A percentile compares a stretch with the other conserved stretches of the same genome.
phyloP scores from a whole-genome alignment of 257 asterid species.

The Solanum pinnatisectum region DNA sequence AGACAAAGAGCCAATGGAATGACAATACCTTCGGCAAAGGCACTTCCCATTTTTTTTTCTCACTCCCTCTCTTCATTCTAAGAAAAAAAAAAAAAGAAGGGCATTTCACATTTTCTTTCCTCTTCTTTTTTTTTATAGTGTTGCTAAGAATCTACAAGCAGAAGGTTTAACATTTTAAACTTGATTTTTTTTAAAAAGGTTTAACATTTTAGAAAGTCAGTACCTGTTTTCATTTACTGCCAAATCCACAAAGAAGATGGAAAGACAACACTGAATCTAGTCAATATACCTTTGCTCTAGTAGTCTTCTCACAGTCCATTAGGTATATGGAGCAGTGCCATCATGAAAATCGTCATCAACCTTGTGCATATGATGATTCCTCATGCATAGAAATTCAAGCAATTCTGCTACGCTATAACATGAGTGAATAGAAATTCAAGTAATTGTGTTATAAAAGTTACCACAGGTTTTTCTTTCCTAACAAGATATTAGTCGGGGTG shows the following conservation, averaged over 20 bases:
- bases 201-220: not conserved
- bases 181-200: not conserved
- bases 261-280: not conserved
- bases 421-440: not conserved
- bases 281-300: constrained; percentile 67
- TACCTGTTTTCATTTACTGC: not conserved
- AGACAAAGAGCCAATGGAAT: not conserved
- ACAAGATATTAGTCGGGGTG: not conserved
- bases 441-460: not conserved
- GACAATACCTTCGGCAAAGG: constrained; percentile 72
- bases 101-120: constrained; percentile 40
- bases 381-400: constrained; percentile 53
- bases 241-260: not conserved
- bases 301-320: constrained; percentile 82
- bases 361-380: constrained; percentile 66
- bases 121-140: constrained; percentile 41
- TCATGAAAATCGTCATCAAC: constrained; percentile 88
- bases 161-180: not conserved
- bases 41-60: constrained; percentile 59
- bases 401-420: not conserved
- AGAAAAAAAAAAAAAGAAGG: not conserved
- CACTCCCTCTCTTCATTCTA: constrained; percentile 27
- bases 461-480: not conserved
- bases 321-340: constrained; percentile 94
- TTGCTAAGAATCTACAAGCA: constrained; percentile 64